Base-by-base conservation (phyloP, 805 yeast genomes). In the Ogataea kodamae region DNA sequence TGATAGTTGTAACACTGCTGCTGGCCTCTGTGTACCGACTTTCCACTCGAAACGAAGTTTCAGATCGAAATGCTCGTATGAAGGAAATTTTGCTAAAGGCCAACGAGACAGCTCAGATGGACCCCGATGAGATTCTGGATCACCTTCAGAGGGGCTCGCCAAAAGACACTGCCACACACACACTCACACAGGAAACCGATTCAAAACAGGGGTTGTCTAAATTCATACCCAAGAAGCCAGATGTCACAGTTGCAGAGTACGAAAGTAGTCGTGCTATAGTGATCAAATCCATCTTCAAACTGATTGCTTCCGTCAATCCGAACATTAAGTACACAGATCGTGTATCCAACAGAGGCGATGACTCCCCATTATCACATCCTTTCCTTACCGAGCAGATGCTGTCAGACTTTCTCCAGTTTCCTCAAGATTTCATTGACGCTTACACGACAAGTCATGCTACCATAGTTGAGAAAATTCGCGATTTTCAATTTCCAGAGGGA, bases 391-490 rank as follows among this genome's bases (percentile, higher is more conserved):
- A 49, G 20, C 28, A 34, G 7, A 25, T 42, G 8, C 21, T 48
- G n/a, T 25, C 33, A 12, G 42, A 47, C 18, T 49, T 43, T 23
- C 55, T 78, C 15, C 69, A 69, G 32, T 52, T 78, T 20, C 53
- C 57, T 9, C 59, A 57, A 1, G 54, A 53, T 0, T 78, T 75
- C 43, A 54, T 72, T 21, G 43, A 46, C 2, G 52, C 61, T 15
- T 63, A 78, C 65, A 61, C 52, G 12, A 43, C 45, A 11, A 64
- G 75, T 11, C 84, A 78, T 51, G 33, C 52, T 4, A 50, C 54
- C 26, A 68, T 71, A 8, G 56, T 72, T 18, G 51, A 53, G 2
- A 55, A 54, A 22, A 54, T 78, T 52, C 75, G 76, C 5, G 51
- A 37, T 13, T 18, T 48, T 9, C 26, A 33, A 10, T 43, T 46